A percentile compares a stretch with the other conserved stretches of the same genome.
Evolutionary conservation across 2,329 filamentous ascomycete genomes (phyloP).

Genomic region (Scolecobasidium constrictum): DNA sequence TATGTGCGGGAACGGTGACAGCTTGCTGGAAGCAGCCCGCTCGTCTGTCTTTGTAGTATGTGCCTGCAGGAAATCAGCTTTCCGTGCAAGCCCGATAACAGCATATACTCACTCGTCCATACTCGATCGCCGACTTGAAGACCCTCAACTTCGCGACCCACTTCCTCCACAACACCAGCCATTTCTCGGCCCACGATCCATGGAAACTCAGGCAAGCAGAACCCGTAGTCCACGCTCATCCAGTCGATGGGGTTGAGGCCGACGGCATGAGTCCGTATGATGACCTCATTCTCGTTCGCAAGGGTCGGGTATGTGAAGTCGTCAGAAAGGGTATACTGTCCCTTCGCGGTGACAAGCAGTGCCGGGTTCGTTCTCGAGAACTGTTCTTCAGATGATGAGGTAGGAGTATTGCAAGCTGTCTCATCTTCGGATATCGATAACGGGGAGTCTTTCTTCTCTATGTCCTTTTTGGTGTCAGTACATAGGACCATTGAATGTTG

Average conservation of each 20-base stretch:
- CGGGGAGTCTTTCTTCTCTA: no score
- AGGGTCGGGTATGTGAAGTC: constrained; percentile 6
- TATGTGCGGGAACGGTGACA: constrained; percentile 30
- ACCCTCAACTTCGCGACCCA: constrained; percentile 17
- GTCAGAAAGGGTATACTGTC: constrained; percentile 2
- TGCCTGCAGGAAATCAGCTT: constrained; percentile 21
- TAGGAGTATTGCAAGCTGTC: no score
- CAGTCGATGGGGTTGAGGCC: constrained; percentile 32
- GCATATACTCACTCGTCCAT: constrained; percentile 12
- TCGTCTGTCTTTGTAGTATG: constrained; percentile 31
- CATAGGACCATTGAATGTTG: no score
- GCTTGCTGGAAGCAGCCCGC: constrained; percentile 33
- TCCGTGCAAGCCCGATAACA: no score
- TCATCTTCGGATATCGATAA: no score
- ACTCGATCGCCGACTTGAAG: constrained; percentile 10
- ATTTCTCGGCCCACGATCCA: constrained; percentile 25
- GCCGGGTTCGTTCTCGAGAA: constrained; percentile 2
- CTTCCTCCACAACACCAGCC: constrained; percentile 19
- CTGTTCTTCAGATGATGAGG: no score
- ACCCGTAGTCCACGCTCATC: constrained; percentile 32
- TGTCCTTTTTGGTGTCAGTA: no score
- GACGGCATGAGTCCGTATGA: constrained; percentile 24
- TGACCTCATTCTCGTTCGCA: constrained; percentile 21
- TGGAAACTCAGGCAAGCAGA: constrained; percentile 29
- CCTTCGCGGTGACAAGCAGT: constrained; percentile 8